A percentile compares a stretch with the other conserved stretches of the same genome.
Conservation (phyloP, 1,139 yeast species). For the Magnusiomyces tetraspermus region DNA sequence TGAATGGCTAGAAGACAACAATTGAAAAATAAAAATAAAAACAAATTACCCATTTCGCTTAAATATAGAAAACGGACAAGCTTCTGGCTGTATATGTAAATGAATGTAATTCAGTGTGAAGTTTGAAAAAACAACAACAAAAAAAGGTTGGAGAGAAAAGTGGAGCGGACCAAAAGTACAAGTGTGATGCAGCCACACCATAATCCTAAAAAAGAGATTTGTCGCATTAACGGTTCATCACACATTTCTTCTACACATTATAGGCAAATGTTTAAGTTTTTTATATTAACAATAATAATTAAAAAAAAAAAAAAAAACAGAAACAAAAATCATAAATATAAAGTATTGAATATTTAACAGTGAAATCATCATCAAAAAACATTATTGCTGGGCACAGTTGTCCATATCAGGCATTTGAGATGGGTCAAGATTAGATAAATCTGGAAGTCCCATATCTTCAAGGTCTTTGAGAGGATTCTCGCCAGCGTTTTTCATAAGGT, state of each 20-base stretch:
- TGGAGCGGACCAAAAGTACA: not conserved
- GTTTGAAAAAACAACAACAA: no score
- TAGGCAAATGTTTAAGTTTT: no score
- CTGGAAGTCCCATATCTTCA: not conserved
- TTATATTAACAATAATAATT: no score
- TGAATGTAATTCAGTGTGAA: no score
- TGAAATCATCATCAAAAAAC: no score
- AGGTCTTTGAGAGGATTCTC: slow-evolving; percentile 29
- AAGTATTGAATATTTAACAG: not conserved
- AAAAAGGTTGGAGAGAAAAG: no score
- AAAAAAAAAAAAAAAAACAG: not conserved
- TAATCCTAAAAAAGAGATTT: no score
- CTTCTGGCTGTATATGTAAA: no score
- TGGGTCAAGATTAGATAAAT: not conserved
- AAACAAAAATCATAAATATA: not conserved
- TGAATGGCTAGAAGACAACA: not conserved
- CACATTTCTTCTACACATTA: no score
- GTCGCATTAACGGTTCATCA: no score
- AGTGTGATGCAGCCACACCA: not conserved
- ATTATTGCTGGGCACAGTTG: not conserved
- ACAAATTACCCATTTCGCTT: slow-evolving; percentile 1
- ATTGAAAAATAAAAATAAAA: not conserved
- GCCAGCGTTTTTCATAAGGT: slow-evolving; percentile 43
- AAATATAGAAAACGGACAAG: no score
- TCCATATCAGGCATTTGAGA: not conserved